Percentiles rank a stretch among this genome's conserved stretches.
These are phyloP conservation scores for Syncephalastrum monosporum DNA, from an alignment of 371 early-diverging fungal genomes.

Conservation along the genomic window DNA sequence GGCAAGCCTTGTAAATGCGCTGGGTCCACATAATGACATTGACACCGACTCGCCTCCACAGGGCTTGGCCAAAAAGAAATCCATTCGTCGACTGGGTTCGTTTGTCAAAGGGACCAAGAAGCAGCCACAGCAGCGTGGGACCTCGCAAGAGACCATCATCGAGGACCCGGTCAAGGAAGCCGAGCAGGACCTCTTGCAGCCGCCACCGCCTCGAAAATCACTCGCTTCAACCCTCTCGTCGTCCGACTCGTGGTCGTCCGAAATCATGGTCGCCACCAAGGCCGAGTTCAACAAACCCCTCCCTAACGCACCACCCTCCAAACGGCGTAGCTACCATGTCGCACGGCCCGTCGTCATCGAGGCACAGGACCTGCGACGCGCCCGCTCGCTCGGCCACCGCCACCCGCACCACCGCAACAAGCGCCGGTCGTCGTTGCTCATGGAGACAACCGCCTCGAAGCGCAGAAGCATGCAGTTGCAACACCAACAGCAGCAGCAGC, in stretches of 20 bases:
- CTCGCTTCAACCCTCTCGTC: slow-evolving; percentile 28
- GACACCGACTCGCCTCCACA: background rate
- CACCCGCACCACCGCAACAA: slow-evolving; percentile 30
- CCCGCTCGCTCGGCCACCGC: slow-evolving; percentile 22
- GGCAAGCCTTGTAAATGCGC: slow-evolving; percentile 7
- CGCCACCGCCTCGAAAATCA: slow-evolving; percentile 21
- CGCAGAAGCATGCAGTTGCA: slow-evolving; percentile 22
- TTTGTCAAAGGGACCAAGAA: slow-evolving; percentile 21
- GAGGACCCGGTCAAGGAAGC: too few species aligned
- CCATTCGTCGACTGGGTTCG: slow-evolving; percentile 23
- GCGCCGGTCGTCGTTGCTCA: slow-evolving; percentile 28
- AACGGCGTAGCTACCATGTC: slow-evolving; percentile 22
- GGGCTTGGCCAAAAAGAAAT: slow-evolving; percentile 14
- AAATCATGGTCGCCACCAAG: slow-evolving; percentile 12
- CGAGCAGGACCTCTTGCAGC: slow-evolving; percentile 1
- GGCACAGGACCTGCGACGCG: slow-evolving; percentile 23
- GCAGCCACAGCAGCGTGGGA: background rate
- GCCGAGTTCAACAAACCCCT: slow-evolving; percentile 21
- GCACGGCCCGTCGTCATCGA: slow-evolving; percentile 21
- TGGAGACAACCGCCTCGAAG: slow-evolving; percentile 39
- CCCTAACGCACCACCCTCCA: slow-evolving; percentile 16
- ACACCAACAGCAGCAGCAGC: slow-evolving; percentile 10
- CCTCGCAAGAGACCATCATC: slow-evolving; percentile 1
- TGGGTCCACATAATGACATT: slow-evolving; percentile 5
- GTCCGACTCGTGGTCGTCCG: slow-evolving; percentile 35